These are phyloP conservation scores for Fusarium sp. DNA, from an alignment of 2,329 filamentous ascomycete genomes.

Conservation along the genomic window DNA sequence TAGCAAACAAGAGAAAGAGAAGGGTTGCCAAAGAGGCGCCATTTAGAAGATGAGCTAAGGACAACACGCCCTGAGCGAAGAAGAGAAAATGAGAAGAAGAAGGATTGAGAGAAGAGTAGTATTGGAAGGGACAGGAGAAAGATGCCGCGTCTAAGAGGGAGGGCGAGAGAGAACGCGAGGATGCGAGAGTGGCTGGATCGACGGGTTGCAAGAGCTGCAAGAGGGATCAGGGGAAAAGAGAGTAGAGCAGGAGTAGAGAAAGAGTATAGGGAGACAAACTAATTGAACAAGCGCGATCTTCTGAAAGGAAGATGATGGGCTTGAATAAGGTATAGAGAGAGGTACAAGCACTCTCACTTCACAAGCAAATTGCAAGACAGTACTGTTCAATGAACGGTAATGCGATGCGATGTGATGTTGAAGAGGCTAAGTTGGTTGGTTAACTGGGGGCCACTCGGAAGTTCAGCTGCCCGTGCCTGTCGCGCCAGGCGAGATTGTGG, in stretches of 20 bases:
- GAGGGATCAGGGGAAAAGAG: conserved; percentile 34
- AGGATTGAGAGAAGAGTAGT: conserved; percentile 16
- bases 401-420: conserved; percentile 41
- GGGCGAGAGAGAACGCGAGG: conserved; percentile 42
- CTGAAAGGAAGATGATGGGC: conserved; percentile 37
- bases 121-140: conserved; percentile 16
- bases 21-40: conserved; percentile 46
- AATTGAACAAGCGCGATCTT: conserved; percentile 48
- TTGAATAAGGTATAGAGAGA: conserved; percentile 28
- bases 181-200: conserved; percentile 41
- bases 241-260: conserved; percentile 36
- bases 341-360: conserved; percentile 42
- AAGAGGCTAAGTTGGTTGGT: conserved; percentile 47
- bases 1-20: conserved; percentile 40
- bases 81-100: conserved; percentile 28
- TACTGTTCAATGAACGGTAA: conserved; percentile 25
- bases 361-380: conserved; percentile 11
- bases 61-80: conserved; percentile 27
- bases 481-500: conserved; percentile 35
- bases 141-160: conserved; percentile 31
- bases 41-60: conserved; percentile 36
- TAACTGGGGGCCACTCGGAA: conserved; percentile 28
- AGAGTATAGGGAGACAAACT: conserved; percentile 51
- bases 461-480: conserved; percentile 31
- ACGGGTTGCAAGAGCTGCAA: conserved; percentile 35